These are phyloP conservation scores for Neolentinus lepideus DNA, from an alignment of 1,284 basidiomycete species.

Conservation along the genomic window DNA sequence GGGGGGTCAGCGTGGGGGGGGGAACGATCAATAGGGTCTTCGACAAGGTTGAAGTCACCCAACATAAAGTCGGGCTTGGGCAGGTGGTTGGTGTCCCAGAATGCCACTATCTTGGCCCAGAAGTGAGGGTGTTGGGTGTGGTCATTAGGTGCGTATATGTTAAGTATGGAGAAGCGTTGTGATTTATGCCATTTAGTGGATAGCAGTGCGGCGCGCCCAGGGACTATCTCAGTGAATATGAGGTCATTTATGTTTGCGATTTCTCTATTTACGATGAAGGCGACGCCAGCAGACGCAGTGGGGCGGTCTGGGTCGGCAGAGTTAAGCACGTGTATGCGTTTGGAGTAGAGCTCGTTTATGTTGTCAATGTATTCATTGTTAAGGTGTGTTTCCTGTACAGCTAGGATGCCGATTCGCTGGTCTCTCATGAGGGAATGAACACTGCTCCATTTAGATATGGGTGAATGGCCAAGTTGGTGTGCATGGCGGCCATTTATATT, in stretches of 20 bases:
- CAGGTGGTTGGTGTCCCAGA: background rate
- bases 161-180: background rate
- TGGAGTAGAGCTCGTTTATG: conserved; percentile 12
- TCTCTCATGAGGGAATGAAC: conserved; percentile 22
- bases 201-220: background rate
- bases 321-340: conserved; percentile 12
- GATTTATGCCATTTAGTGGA: conserved; percentile 1
- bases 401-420: conserved; percentile 20
- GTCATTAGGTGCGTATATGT: conserved; percentile 6
- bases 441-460: conserved; percentile 19
- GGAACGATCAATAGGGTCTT: conserved; percentile 7
- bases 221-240: background rate
- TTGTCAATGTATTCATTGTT: conserved; percentile 1
- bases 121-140: background rate
- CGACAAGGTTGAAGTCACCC: conserved; percentile 11
- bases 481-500: conserved; percentile 17
- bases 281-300: conserved; percentile 10
- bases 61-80: conserved; percentile 6
- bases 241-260: background rate
- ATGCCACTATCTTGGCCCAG: conserved; percentile 1
- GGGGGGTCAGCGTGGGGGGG: background rate
- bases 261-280: conserved; percentile 4
- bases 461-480: background rate
- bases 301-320: conserved; percentile 12
- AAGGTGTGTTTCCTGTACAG: conserved; percentile 25